These are phyloP conservation scores for Bocquillonia castaneifolia DNA, from an alignment of 441 rosid species.

Conservation along the genomic window DNA sequence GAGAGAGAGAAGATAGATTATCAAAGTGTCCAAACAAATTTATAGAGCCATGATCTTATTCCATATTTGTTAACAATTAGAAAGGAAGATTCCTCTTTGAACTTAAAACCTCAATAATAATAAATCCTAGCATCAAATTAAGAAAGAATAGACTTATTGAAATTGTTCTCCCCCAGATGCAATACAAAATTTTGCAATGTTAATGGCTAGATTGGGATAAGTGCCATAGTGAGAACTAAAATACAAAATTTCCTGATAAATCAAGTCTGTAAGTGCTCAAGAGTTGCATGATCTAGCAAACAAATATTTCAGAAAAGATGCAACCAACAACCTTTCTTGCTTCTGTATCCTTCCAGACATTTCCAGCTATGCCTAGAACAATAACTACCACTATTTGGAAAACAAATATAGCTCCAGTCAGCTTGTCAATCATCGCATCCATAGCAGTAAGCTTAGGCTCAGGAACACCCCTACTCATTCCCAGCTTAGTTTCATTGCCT, in stretches of 20 bases:
- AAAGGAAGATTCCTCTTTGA: neutral
- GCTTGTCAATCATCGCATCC: conserved; percentile 99
- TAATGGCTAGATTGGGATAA: too few species aligned
- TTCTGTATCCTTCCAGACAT: conserved; percentile 98
- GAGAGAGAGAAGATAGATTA: neutral
- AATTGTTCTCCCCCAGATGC: neutral
- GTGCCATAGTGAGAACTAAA: neutral
- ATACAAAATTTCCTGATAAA: neutral
- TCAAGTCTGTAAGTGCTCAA: neutral
- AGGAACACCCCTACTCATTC: conserved; percentile 94
- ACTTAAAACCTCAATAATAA: neutral
- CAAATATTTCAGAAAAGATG: conserved; percentile 5
- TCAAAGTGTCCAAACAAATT: neutral
- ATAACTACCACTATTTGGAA: conserved; percentile 95
- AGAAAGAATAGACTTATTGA: neutral
- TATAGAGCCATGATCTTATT: neutral
- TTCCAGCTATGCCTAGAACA: conserved; percentile 93
- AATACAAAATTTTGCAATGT: neutral
- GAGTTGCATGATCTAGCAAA: conserved; percentile 5
- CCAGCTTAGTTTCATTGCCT: conserved; percentile 99
- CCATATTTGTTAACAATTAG: neutral
- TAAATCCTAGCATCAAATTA: neutral
- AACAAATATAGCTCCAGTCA: conserved; percentile 97
- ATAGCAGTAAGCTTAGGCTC: conserved; percentile 98
- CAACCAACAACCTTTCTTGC: conserved; percentile 74